Evolutionary conservation across 2,329 filamentous ascomycete genomes (phyloP).

Genomic region (Pseudogymnoascus sp.): DNA sequence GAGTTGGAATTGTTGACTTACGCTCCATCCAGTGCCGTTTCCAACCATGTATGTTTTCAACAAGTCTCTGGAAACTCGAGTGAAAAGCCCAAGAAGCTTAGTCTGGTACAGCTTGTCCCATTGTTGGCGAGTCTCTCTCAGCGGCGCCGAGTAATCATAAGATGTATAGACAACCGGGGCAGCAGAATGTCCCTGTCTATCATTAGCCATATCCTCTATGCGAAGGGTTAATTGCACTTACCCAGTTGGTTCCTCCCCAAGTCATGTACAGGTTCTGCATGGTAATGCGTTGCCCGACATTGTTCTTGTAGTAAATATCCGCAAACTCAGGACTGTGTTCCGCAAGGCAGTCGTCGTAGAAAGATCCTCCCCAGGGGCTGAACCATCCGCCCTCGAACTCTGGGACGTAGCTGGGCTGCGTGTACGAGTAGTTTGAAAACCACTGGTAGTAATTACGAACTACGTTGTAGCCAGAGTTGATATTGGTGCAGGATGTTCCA

Average conservation of each 20-base stretch:
- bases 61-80: conserved; percentile 41
- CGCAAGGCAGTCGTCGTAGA: conserved; percentile 42
- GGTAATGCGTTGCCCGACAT: conserved; percentile 42
- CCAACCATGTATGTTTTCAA: conserved; percentile 45
- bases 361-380: conserved; percentile 43
- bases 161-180: conserved; percentile 42
- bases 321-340: conserved; percentile 41
- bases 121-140: conserved; percentile 46
- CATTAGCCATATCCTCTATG: conserved; percentile 4
- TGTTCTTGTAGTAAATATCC: conserved; percentile 49
- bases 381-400: conserved; percentile 48
- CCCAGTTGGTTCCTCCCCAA: conserved; percentile 50
- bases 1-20: conserved; percentile 13
- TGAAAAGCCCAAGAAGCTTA: conserved; percentile 47
- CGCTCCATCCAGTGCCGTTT: conserved; percentile 43
- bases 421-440: conserved; percentile 47
- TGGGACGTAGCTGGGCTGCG: conserved; percentile 44
- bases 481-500: conserved; percentile 42
- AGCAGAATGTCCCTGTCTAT: conserved; percentile 24
- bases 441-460: conserved; percentile 47
- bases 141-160: conserved; percentile 39
- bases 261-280: conserved; percentile 44
- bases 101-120: conserved; percentile 45
- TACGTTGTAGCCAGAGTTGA: conserved; percentile 39
- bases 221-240: conserved; percentile 13